These are phyloP conservation scores for Epichloe sibirici DNA, from an alignment of 2,329 filamentous ascomycete species.

Conservation along the genomic window DNA sequence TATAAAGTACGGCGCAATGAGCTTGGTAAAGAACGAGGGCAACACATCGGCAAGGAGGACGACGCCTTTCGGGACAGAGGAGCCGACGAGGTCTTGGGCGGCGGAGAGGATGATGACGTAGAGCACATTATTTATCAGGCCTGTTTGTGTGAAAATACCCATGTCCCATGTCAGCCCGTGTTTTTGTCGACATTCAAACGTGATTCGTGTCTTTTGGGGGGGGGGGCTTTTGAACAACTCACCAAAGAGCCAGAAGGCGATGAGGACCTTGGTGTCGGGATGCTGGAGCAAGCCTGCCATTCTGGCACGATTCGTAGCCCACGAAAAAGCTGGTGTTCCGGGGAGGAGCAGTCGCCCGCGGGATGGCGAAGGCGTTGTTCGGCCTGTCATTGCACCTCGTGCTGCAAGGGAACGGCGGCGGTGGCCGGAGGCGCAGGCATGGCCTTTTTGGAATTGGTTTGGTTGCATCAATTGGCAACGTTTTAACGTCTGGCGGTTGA, in stretches of 20 bases:
- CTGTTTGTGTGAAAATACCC: slow-evolving; percentile 10
- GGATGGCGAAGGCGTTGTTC: slow-evolving; percentile 30
- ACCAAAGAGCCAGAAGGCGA: slow-evolving; percentile 95
- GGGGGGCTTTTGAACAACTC: slow-evolving; percentile 8
- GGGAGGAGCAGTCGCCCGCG: slow-evolving; percentile 41
- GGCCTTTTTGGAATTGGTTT: background rate
- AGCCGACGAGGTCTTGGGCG: slow-evolving; percentile 87
- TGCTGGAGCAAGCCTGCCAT: slow-evolving; percentile 51
- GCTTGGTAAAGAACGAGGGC: slow-evolving; percentile 78
- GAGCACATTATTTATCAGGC: slow-evolving; percentile 83
- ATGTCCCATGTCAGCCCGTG: background rate
- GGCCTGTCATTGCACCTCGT: slow-evolving; percentile 20
- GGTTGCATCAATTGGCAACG: background rate
- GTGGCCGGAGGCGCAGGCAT: background rate
- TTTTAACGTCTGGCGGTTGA: background rate
- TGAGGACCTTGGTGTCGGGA: slow-evolving; percentile 56
- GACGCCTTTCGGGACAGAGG: slow-evolving; percentile 78
- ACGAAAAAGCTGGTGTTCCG: slow-evolving; percentile 50
- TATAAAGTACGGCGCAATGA: slow-evolving; percentile 88
- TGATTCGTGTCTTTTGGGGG: background rate
- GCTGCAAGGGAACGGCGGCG: background rate
- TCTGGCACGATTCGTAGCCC: slow-evolving; percentile 60
- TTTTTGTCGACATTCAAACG: background rate
- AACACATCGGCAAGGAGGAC: slow-evolving; percentile 89
- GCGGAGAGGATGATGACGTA: slow-evolving; percentile 95